Evolutionary conservation across 345 rosid species (phyloP).

Genomic region (Limnanthes douglasii): DNA sequence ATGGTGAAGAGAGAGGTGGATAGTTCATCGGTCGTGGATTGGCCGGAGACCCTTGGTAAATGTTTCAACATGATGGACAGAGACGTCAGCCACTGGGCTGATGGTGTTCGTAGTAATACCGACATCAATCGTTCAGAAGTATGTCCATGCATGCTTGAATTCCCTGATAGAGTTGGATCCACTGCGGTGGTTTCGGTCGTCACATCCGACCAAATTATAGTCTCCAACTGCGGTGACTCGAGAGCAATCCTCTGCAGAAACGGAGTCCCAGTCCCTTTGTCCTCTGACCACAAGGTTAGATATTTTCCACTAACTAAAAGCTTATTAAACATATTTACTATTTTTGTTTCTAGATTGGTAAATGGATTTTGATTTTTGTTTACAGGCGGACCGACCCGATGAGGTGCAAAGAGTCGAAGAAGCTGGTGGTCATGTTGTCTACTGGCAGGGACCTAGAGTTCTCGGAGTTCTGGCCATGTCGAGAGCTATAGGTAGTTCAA

Average conservation of each 20-base stretch:
- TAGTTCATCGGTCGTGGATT: slow-evolving; percentile 14
- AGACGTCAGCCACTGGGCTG: slow-evolving; percentile 28
- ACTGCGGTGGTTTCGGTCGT: slow-evolving; percentile 68
- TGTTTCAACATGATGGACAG: slow-evolving; percentile 51
- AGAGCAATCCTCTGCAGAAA: slow-evolving; percentile 77
- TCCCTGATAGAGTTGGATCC: slow-evolving; percentile 84
- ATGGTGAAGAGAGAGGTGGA: slow-evolving; percentile 16
- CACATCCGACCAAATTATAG: slow-evolving; percentile 45
- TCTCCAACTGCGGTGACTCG: slow-evolving; percentile 83
- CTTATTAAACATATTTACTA: neutral
- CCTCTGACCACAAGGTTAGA: slow-evolving; percentile 66
- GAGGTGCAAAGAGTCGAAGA: slow-evolving; percentile 50
- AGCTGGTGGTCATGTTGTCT: slow-evolving; percentile 78
- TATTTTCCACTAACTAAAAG: neutral
- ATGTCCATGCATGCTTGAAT: slow-evolving; percentile 64
- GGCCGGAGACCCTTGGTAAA: slow-evolving; percentile 42
- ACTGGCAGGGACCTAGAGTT: slow-evolving; percentile 86
- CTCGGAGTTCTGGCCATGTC: slow-evolving; percentile 89
- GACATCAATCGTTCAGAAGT: too few species aligned
- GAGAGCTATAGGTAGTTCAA: slow-evolving; percentile 60
- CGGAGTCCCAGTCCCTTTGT: slow-evolving; percentile 62
- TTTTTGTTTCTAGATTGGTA: neutral
- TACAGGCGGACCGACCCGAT: slow-evolving; percentile 85
- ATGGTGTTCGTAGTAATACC: slow-evolving; percentile 4
- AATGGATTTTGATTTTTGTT: neutral